These are phyloP conservation scores for Eimeria acervulina DNA, from an alignment of 169 alveolate genomes.

Conservation along the genomic window DNA sequence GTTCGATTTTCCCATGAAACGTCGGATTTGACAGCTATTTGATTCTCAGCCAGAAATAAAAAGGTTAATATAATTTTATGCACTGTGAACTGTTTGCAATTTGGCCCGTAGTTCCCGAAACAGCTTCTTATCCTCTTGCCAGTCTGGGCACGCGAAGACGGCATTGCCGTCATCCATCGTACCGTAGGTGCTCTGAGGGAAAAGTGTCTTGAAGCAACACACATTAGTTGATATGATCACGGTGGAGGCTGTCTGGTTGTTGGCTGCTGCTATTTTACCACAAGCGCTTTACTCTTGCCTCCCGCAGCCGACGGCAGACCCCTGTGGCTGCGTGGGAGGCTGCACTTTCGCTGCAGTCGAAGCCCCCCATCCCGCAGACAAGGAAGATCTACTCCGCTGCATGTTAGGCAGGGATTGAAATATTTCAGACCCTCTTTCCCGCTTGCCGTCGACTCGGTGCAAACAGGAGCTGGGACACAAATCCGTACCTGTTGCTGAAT, in stretches of 20 bases:
- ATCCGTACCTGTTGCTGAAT: neutral
- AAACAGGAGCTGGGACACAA: neutral
- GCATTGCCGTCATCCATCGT: neutral
- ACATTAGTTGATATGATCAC: neutral
- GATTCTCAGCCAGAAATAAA: neutral
- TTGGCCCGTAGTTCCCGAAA: neutral
- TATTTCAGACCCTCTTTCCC: neutral
- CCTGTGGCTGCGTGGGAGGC: neutral
- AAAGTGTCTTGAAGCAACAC: slow-evolving; percentile 5
- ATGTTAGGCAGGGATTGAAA: neutral
- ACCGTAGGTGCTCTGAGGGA: slow-evolving; percentile 15
- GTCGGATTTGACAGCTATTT: neutral
- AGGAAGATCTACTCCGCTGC: neutral
- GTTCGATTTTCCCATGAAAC: neutral
- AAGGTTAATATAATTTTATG: neutral
- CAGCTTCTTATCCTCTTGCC: neutral
- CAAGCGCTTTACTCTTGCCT: neutral
- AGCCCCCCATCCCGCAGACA: neutral
- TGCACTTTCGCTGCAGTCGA: neutral
- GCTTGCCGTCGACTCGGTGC: neutral
- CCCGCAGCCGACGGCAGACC: neutral
- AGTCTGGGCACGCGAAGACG: neutral
- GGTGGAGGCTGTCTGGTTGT: neutral
- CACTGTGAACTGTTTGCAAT: neutral
- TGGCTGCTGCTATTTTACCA: neutral